These are phyloP conservation scores for Linnemannia schmuckeri DNA, from an alignment of 192 early-diverging fungal species.

Conservation along the genomic window DNA sequence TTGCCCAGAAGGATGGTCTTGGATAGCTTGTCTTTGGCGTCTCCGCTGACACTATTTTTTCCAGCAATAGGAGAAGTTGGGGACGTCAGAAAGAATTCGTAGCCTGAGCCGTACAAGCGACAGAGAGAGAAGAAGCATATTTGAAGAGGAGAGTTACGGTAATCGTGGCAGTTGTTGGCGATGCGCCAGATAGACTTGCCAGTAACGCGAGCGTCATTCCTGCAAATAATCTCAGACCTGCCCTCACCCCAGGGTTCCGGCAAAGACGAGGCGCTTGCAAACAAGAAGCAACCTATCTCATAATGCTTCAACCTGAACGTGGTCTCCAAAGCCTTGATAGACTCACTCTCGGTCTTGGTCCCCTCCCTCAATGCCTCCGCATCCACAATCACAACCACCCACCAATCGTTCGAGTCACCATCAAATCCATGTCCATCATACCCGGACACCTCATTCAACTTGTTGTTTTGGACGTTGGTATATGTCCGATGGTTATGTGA, in stretches of 20 bases:
- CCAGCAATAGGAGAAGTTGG: neutral
- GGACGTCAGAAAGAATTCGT: neutral
- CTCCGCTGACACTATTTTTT: conserved; percentile 62
- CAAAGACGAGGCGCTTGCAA: conserved; percentile 53
- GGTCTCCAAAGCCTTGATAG: conserved; percentile 66
- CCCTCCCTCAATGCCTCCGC: conserved; percentile 53
- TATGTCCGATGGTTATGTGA: conserved; percentile 67
- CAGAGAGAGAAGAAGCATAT: neutral
- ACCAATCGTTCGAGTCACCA: conserved; percentile 92
- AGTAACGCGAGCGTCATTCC: conserved; percentile 1
- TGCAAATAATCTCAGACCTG: conserved; percentile 17
- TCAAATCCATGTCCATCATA: conserved; percentile 73
- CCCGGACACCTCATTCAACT: conserved; percentile 45
- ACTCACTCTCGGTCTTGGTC: neutral
- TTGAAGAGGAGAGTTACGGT: conserved; percentile 15
- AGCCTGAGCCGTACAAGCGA: neutral
- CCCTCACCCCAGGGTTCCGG: conserved; percentile 83
- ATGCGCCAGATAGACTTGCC: conserved; percentile 29
- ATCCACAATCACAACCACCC: conserved; percentile 78
- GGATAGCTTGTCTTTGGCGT: conserved; percentile 65
- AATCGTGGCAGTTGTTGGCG: conserved; percentile 37
- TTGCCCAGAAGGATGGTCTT: conserved; percentile 75
- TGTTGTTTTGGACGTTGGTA: neutral
- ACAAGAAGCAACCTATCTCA: conserved; percentile 77
- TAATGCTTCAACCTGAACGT: conserved; percentile 78